Percentiles rank a stretch among this genome's conserved stretches.
These are phyloP conservation scores for Wickerhamomyces sp. DNA, from an alignment of 1,139 yeast species.

Conservation along the genomic window DNA sequence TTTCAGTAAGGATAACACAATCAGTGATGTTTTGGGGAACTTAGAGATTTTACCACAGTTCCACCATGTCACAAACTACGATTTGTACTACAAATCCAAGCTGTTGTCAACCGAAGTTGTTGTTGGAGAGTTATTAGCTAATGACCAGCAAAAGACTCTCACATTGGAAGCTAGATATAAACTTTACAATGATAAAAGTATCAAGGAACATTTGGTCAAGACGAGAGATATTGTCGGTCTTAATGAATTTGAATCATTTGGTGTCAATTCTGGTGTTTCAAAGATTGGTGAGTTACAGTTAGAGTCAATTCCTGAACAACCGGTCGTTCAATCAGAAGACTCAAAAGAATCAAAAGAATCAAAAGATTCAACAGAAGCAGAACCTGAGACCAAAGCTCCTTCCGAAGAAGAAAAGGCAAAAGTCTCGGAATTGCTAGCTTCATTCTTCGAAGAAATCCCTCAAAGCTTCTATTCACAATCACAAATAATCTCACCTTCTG, in stretches of 20 bases:
- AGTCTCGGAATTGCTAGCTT: conserved; percentile 19
- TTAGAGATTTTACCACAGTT: conserved; percentile 51
- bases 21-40: conserved; percentile 57
- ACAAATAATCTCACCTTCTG: conserved; percentile 30
- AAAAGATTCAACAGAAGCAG: conserved; percentile 2
- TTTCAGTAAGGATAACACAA: conserved; percentile 39
- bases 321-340: conserved; percentile 9
- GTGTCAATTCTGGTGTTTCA: conserved; percentile 38
- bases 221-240: conserved; percentile 45
- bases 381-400: conserved; percentile 16
- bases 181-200: conserved; percentile 42
- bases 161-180: conserved; percentile 34
- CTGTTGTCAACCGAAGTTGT: conserved; percentile 24
- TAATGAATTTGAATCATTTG: conserved; percentile 28
- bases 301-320: conserved; percentile 9
- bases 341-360: conserved; percentile 5
- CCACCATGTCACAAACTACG: conserved; percentile 58
- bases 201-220: conserved; percentile 41
- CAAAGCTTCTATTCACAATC: conserved; percentile 24
- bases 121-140: conserved; percentile 19
- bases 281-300: conserved; percentile 30
- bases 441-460: conserved; percentile 19
- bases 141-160: conserved; percentile 24
- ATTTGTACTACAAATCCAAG: conserved; percentile 37
- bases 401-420: conserved; percentile 14